These are phyloP conservation scores for Seiridium unicorne DNA, from an alignment of 2,329 filamentous ascomycete species.

Conservation along the genomic window DNA sequence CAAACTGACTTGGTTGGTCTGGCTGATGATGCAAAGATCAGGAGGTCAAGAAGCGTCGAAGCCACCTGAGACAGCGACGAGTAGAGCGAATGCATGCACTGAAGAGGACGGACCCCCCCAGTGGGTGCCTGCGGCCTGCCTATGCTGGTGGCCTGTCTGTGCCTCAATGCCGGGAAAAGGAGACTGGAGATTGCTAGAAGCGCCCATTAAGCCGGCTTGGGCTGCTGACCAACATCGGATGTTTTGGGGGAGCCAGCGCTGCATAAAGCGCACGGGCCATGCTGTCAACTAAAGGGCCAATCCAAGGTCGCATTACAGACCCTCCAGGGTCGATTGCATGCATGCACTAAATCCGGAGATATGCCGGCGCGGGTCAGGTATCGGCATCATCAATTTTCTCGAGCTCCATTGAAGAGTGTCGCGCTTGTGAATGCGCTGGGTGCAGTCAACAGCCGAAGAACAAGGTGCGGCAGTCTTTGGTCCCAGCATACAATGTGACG, in stretches of 20 bases:
- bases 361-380: neutral
- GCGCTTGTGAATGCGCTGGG: neutral
- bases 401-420: constrained; percentile 1
- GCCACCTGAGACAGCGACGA: too few species aligned
- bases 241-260: too few species aligned
- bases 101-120: too few species aligned
- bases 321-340: neutral
- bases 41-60: too few species aligned
- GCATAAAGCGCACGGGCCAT: too few species aligned
- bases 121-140: too few species aligned
- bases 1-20: too few species aligned
- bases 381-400: constrained; percentile 8
- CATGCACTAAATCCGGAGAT: constrained; percentile 4
- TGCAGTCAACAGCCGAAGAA: neutral
- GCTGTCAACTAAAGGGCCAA: neutral
- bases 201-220: neutral
- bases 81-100: too few species aligned
- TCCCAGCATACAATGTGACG: neutral
- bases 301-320: neutral
- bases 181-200: neutral
- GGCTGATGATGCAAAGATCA: too few species aligned
- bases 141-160: too few species aligned
- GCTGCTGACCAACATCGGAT: neutral
- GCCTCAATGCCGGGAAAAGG: too few species aligned
- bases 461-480: neutral